A percentile compares a stretch with the other conserved stretches of the same genome.
phyloP scores from a whole-genome alignment of 2,329 filamentous ascomycete genomes.

The Aspergillus tubingensis region DNA sequence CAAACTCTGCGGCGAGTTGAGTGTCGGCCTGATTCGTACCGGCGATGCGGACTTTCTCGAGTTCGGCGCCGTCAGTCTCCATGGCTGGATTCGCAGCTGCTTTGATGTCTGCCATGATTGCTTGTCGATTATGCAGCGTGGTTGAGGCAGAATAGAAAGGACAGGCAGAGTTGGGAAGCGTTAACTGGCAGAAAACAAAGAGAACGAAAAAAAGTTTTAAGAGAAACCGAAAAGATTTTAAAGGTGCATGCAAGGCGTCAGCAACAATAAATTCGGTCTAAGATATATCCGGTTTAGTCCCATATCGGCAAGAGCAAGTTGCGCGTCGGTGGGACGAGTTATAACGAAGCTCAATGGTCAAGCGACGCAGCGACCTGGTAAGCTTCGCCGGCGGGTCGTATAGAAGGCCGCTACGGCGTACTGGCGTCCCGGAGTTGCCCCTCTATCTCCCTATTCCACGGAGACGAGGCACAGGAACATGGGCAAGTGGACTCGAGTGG shows the following conservation, averaged over 20 bases:
- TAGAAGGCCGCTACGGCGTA: background rate
- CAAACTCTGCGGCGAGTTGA: conserved; percentile 3
- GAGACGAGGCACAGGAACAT: background rate
- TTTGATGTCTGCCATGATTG: conserved; percentile 1
- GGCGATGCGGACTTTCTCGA: background rate
- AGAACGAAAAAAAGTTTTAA: background rate
- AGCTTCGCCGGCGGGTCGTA: background rate
- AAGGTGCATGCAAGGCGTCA: background rate
- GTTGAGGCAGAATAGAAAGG: background rate
- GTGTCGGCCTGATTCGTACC: background rate
- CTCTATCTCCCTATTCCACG: background rate
- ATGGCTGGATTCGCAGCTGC: background rate
- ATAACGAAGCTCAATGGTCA: background rate
- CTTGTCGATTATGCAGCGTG: background rate
- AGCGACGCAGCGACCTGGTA: background rate
- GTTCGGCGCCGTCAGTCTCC: background rate
- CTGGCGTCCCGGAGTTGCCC: background rate
- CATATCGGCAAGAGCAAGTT: background rate
- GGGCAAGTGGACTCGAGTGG: background rate
- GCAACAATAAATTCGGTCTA: background rate
- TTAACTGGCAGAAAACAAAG: too few relatives aligned
- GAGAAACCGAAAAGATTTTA: background rate
- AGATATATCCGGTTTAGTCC: background rate
- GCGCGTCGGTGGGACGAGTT: background rate
- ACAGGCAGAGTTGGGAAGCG: background rate